Percentiles rank a stretch among this genome's conserved stretches.
Conservation (phyloP, 805 yeast genomes). For the Candida sphagnicola region DNA sequence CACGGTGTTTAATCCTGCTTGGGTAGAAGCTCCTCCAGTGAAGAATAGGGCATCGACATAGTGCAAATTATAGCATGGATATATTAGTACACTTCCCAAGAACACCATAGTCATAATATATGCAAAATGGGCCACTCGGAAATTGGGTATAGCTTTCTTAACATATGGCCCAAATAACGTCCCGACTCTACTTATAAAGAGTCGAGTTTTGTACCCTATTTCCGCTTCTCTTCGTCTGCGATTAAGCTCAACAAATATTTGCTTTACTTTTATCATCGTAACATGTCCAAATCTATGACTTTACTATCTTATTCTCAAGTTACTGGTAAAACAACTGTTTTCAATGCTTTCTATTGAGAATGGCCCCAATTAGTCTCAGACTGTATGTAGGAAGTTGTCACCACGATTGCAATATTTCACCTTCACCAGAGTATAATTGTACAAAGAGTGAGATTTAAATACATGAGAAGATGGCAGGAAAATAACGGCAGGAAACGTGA, state of each 20-base stretch:
- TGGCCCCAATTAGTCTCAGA: too few relatives aligned
- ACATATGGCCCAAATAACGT: constrained; percentile 39
- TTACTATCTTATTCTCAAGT: too few relatives aligned
- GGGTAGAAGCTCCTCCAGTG: constrained; percentile 75
- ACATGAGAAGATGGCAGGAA: too few relatives aligned
- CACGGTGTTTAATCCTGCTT: constrained; percentile 86
- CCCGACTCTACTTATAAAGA: constrained; percentile 31
- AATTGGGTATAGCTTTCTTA: constrained; percentile 45
- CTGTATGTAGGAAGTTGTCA: too few relatives aligned
- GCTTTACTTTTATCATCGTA: constrained; percentile 3
- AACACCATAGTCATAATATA: constrained; percentile 62
- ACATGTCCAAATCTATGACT: not conserved
- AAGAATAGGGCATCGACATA: constrained; percentile 82
- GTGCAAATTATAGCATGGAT: constrained; percentile 59
- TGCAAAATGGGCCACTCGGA: constrained; percentile 64
- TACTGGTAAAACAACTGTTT: not conserved
- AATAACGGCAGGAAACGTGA: too few relatives aligned
- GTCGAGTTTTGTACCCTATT: constrained; percentile 20
- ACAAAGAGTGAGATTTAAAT: too few relatives aligned
- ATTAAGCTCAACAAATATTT: not conserved
- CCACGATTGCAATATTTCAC: too few relatives aligned
- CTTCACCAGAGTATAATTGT: too few relatives aligned
- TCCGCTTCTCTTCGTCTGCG: constrained; percentile 8
- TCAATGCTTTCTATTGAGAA: not conserved
- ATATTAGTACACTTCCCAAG: constrained; percentile 69